Percentiles rank a stretch among this genome's conserved stretches.
These are phyloP conservation scores for Claviceps quebecensis DNA, from an alignment of 2,329 filamentous ascomycete species.

Conservation along the genomic window DNA sequence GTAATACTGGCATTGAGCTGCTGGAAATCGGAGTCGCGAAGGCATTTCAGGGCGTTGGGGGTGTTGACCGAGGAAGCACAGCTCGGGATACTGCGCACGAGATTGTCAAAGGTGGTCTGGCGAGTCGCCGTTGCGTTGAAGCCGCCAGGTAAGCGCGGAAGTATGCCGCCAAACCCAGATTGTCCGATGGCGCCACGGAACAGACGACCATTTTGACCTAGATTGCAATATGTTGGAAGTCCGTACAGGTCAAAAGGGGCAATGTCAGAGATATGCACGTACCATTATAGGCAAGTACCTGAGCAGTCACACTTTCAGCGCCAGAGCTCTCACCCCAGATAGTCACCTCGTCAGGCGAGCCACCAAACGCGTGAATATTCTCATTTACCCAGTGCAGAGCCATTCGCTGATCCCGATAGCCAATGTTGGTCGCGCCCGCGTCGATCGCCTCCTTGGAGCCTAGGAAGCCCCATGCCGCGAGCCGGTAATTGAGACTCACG, in stretches of 20 bases:
- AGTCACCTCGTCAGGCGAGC: constrained; percentile 30
- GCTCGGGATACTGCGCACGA: not conserved
- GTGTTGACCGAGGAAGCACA: not conserved
- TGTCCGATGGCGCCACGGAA: not conserved
- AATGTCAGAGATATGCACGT: not conserved
- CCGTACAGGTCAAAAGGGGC: too few species aligned
- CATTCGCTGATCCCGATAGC: constrained; percentile 32
- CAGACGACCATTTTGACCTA: not conserved
- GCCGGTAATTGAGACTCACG: constrained; percentile 21
- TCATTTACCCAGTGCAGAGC: constrained; percentile 33
- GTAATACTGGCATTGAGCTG: not conserved
- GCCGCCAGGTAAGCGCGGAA: not conserved
- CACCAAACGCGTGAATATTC: constrained; percentile 31
- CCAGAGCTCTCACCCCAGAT: constrained; percentile 39
- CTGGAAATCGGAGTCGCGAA: not conserved
- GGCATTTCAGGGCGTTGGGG: not conserved
- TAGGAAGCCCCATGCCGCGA: constrained; percentile 33
- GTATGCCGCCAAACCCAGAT: not conserved
- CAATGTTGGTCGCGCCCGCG: constrained; percentile 33
- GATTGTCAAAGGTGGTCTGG: not conserved
- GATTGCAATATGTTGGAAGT: not conserved
- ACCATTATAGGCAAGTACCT: constrained; percentile 32
- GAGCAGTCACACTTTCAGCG: constrained; percentile 28
- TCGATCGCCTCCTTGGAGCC: constrained; percentile 23
- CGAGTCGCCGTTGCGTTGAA: not conserved